Base-by-base conservation (phyloP, 306 rosid species). In the Mucuna pruriens region DNA sequence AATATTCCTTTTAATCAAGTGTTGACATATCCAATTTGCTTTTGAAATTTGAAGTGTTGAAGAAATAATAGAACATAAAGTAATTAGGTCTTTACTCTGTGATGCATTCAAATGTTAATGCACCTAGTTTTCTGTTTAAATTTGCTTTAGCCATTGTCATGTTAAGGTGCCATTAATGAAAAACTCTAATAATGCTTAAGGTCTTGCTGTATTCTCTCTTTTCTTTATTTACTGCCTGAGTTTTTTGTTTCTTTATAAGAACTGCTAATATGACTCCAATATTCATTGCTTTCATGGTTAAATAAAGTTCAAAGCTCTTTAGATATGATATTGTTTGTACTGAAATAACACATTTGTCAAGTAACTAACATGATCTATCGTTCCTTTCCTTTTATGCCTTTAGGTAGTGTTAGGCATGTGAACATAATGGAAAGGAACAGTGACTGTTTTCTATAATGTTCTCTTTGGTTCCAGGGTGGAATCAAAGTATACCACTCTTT, bases 1-100 rank as follows among this genome's bases (percentile, higher is more conserved):
- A 4, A 15, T 83, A 63, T 84, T 42, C 60, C 16, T 55, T 64
- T 46, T 65, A 9, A 70, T 63, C 42, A 45, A 68, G 26, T 12
- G 46, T 33, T 20, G 9, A 11, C 19, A 7, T 48, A 69, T 51
- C 42, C 7, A 31, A 2, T 60, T 46, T 62, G 16, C 17, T 66
- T 69, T 62, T 65, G 26, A 74, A 12, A 38, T 73, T 73, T 78
- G 39, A 60, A 26, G 19, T 60, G 36, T 58, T 44, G 20, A 70
- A 70, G 46, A 55, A 51, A 58, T 16, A 46, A 57, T 69, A 25
- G 73, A 46, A 44, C 40, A 19, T 42, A 15, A 86, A 65, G 39
- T 22, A 4, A 60, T 26, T 64, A 12, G 51, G 17, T 23, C 9
- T 70, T 17, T 46, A 11, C 45, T 76, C 60, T 44, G 77, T 9